These are phyloP conservation scores for Amphicarpaea edgeworthii DNA, from an alignment of 306 rosid genomes.

Conservation along the genomic window DNA sequence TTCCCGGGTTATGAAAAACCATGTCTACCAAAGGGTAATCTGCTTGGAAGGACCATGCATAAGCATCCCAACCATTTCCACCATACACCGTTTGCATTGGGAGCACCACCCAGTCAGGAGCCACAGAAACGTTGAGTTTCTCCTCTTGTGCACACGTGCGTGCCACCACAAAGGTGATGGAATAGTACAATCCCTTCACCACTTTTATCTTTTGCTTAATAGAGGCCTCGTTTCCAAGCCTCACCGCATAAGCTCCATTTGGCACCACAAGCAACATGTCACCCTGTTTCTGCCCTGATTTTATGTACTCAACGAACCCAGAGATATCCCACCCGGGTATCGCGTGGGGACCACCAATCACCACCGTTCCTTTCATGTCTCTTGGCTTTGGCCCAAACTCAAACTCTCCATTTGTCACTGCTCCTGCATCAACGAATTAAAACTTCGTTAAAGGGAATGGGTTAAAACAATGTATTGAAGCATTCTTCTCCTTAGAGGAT, in stretches of 20 bases:
- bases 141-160: conserved; percentile 49
- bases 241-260: conserved; percentile 78
- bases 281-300: conserved; percentile 55
- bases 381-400: conserved; percentile 66
- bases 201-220: conserved; percentile 75
- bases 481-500: background rate
- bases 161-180: conserved; percentile 76
- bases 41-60: conserved; percentile 86
- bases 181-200: conserved; percentile 64
- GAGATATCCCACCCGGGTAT: conserved; percentile 77
- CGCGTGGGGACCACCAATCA: conserved; percentile 58
- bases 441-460: too few relatives aligned
- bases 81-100: conserved; percentile 82
- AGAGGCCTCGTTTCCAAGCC: conserved; percentile 82
- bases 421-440: conserved; percentile 50
- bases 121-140: conserved; percentile 65
- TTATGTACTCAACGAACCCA: conserved; percentile 72
- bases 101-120: conserved; percentile 74
- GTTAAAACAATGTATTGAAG: background rate
- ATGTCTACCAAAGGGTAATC: conserved; percentile 47
- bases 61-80: conserved; percentile 84
- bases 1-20: conserved; percentile 72
- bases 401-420: conserved; percentile 72
- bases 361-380: conserved; percentile 70
- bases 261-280: conserved; percentile 90